These are phyloP conservation scores for Vitis hybrid DNA, from an alignment of 177 flowering plant genomes.

Conservation along the genomic window DNA sequence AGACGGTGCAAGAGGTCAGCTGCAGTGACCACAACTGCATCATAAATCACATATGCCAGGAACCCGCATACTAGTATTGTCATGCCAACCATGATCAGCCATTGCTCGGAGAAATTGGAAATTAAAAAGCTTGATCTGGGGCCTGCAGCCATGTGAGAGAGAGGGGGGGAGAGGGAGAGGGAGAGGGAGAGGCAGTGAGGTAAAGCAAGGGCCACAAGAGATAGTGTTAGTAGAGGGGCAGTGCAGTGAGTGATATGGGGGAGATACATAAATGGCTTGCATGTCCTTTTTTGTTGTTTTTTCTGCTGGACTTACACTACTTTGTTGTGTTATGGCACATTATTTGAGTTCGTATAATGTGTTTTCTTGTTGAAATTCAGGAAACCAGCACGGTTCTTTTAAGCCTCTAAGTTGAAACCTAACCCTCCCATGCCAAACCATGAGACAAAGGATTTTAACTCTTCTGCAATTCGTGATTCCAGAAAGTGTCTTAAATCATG, in stretches of 20 bases:
- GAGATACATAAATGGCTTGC: not conserved
- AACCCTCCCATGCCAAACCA: slow-evolving; percentile 9
- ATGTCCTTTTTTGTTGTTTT: slow-evolving; percentile 8
- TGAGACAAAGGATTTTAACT: not conserved
- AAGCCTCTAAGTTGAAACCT: not conserved
- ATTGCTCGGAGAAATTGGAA: slow-evolving; percentile 23
- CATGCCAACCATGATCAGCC: slow-evolving; percentile 21
- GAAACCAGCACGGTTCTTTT: not conserved
- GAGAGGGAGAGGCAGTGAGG: too few species aligned
- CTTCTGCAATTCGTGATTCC: too few species aligned
- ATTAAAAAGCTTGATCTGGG: slow-evolving; percentile 15
- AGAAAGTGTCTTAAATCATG: too few species aligned
- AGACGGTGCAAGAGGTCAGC: slow-evolving; percentile 42
- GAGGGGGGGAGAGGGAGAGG: not conserved
- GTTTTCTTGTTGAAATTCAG: too few species aligned
- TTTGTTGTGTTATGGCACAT: not conserved
- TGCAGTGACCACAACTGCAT: slow-evolving; percentile 46
- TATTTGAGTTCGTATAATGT: not conserved
- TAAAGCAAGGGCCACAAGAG: too few species aligned
- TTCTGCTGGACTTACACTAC: not conserved
- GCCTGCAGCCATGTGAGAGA: slow-evolving; percentile 22
- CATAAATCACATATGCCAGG: slow-evolving; percentile 38
- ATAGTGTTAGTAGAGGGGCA: not conserved
- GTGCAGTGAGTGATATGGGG: not conserved
- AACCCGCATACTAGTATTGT: slow-evolving; percentile 22